Percentiles rank a stretch among this genome's conserved stretches.
Conservation (phyloP, 1,284 basidiomycete genomes). For the Rhodofomes roseus region DNA sequence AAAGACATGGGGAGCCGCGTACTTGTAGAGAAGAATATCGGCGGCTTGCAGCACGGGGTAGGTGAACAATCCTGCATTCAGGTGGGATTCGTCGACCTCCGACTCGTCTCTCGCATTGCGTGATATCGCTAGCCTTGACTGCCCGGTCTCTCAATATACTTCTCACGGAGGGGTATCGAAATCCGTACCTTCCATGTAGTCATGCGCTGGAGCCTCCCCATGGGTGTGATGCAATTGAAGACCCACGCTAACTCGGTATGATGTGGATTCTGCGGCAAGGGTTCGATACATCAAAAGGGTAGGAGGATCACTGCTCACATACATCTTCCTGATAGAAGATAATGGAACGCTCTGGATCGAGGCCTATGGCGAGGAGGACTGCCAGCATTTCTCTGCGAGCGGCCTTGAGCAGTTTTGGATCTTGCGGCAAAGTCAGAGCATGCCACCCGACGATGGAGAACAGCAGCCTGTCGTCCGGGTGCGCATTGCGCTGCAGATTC, state of each 20-base stretch:
- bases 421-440: slow-evolving; percentile 87
- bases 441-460: slow-evolving; percentile 94
- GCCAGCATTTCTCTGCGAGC: slow-evolving; percentile 82
- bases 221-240: slow-evolving; percentile 79
- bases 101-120: slow-evolving; percentile 72
- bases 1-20: slow-evolving; percentile 14
- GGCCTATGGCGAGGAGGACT: slow-evolving; percentile 79
- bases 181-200: slow-evolving; percentile 94
- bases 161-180: not conserved
- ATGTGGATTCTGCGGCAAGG: slow-evolving; percentile 59
- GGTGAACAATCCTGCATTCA: slow-evolving; percentile 85
- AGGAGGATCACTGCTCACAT: slow-evolving; percentile 22
- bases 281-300: not conserved
- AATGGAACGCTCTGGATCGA: slow-evolving; percentile 75
- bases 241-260: slow-evolving; percentile 94
- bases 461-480: slow-evolving; percentile 59
- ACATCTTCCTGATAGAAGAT: slow-evolving; percentile 91
- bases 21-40: slow-evolving; percentile 88
- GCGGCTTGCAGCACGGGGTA: slow-evolving; percentile 95
- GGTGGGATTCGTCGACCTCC: slow-evolving; percentile 77
- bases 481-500: slow-evolving; percentile 63
- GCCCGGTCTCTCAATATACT: not conserved
- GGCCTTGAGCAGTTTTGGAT: slow-evolving; percentile 57
- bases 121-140: slow-evolving; percentile 76
- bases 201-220: slow-evolving; percentile 86